Conservation (phyloP, 306 rosid genomes). For the Astragalus membranaceus region DNA sequence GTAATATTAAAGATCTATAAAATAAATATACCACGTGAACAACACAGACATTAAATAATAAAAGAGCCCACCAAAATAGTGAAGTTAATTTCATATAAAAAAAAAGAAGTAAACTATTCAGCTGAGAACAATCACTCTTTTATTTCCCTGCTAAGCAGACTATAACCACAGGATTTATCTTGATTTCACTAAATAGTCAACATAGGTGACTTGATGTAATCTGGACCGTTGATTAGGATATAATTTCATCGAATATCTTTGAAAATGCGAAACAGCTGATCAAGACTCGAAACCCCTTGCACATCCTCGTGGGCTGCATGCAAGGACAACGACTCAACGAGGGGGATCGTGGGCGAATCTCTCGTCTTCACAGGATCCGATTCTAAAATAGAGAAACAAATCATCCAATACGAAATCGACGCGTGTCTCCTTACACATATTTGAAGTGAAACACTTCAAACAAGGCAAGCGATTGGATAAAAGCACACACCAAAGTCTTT, state of each 20-base stretch:
- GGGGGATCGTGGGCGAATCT: background rate
- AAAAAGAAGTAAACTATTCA: background rate
- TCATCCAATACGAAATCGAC: background rate
- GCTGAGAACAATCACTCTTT: background rate
- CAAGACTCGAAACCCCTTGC: background rate
- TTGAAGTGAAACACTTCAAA: too few species aligned
- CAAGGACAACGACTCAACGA: background rate
- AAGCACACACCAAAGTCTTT: too few species aligned
- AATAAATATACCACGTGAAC: conserved; percentile 4
- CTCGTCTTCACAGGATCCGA: background rate
- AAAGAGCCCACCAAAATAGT: background rate
- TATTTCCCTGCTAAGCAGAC: background rate
- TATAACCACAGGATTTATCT: background rate
- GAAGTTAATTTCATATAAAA: background rate
- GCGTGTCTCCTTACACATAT: background rate
- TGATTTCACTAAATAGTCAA: background rate
- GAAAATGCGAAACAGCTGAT: background rate
- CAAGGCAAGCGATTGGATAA: too few species aligned
- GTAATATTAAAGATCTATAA: background rate
- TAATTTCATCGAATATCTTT: background rate
- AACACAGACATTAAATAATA: background rate
- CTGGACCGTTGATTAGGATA: background rate
- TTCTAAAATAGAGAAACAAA: background rate
- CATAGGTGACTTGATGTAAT: background rate
- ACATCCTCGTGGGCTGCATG: conserved; percentile 14